Conservation (phyloP, 257 asterid species). For the Pogostemon cablin region DNA sequence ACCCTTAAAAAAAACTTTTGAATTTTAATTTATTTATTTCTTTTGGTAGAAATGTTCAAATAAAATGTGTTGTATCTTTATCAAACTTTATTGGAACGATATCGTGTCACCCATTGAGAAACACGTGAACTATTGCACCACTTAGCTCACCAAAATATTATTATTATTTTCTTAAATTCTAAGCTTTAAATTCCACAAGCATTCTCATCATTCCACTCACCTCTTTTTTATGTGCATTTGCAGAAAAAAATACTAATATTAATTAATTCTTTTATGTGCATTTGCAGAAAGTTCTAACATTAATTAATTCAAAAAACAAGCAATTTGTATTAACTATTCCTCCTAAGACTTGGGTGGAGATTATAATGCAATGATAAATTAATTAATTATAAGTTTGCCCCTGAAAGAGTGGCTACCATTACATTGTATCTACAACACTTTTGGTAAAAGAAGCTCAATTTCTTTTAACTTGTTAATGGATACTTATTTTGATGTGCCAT, state of each 20-base stretch:
- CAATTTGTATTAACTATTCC: constrained; percentile 32
- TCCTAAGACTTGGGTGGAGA: constrained; percentile 35
- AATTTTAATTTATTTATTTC: neutral
- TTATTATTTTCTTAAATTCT: constrained; percentile 23
- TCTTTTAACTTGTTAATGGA: neutral
- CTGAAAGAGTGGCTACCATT: constrained; percentile 34
- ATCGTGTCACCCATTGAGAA: constrained; percentile 32
- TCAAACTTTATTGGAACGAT: constrained; percentile 33
- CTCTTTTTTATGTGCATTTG: constrained; percentile 10
- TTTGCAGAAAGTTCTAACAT: constrained; percentile 15
- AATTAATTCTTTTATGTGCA: constrained; percentile 19
- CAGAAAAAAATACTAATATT: constrained; percentile 10
- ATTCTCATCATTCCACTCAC: constrained; percentile 34
- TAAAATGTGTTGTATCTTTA: constrained; percentile 27
- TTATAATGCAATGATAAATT: constrained; percentile 15
- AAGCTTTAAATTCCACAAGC: constrained; percentile 33
- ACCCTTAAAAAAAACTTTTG: too few relatives aligned
- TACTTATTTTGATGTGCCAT: neutral
- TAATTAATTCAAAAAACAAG: constrained; percentile 18
- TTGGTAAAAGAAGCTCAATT: constrained; percentile 25
- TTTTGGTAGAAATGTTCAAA: neutral
- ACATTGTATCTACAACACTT: constrained; percentile 13
- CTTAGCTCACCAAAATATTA: constrained; percentile 27
- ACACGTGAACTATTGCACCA: constrained; percentile 32
- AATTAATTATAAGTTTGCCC: constrained; percentile 24